Evolutionary conservation across 2,329 filamentous ascomycete species (phyloP).

Genomic region (Xylaria multiplex): DNA sequence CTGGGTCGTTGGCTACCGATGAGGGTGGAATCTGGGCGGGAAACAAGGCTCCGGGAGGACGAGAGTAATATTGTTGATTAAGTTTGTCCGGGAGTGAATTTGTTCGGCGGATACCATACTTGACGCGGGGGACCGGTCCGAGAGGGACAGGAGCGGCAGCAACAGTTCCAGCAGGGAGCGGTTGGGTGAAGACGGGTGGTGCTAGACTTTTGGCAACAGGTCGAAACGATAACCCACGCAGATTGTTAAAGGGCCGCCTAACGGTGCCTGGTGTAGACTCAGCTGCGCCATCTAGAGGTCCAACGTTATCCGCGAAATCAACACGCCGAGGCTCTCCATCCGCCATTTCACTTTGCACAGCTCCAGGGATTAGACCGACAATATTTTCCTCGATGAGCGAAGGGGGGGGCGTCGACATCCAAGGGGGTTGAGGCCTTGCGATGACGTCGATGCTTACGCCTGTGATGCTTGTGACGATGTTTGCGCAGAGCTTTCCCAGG

Average conservation of each 20-base stretch:
- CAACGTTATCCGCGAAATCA: constrained; percentile 61
- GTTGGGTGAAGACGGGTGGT: constrained; percentile 73
- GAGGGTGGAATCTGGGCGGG: constrained; percentile 58
- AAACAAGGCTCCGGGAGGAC: constrained; percentile 62
- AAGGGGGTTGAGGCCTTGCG: constrained; percentile 42
- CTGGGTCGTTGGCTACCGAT: constrained; percentile 47
- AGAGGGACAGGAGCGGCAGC: constrained; percentile 48
- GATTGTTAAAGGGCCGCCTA: constrained; percentile 62
- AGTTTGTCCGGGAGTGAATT: constrained; percentile 79
- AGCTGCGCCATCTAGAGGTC: constrained; percentile 43
- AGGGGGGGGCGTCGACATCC: constrained; percentile 37
- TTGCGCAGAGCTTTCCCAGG: constrained; percentile 51
- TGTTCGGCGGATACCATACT: constrained; percentile 75
- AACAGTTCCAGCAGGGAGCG: constrained; percentile 46
- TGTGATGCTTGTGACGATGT: constrained; percentile 54
- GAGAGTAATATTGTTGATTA: constrained; percentile 54
- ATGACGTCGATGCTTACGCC: constrained; percentile 55
- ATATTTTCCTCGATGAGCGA: constrained; percentile 48
- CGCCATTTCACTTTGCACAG: constrained; percentile 29
- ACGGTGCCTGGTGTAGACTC: constrained; percentile 43
- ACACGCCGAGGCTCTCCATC: constrained; percentile 64
- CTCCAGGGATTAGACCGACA: constrained; percentile 42
- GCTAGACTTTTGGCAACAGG: constrained; percentile 74
- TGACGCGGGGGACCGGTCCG: constrained; percentile 65
- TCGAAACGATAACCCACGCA: constrained; percentile 70